Evolutionary conservation across 257 asterid species (phyloP).

Genomic region (Solanum sparsipilum): DNA sequence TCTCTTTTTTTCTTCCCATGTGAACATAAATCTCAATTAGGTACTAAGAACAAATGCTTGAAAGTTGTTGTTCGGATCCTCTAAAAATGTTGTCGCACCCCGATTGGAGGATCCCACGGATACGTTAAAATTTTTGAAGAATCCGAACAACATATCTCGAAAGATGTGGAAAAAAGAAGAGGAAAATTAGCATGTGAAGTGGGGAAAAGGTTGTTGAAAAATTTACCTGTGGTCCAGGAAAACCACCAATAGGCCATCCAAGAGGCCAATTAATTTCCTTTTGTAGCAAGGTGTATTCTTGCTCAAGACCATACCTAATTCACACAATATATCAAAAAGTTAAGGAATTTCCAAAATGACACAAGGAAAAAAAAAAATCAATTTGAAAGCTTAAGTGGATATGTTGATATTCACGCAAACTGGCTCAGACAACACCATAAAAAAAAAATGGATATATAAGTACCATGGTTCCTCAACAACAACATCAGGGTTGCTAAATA

Average conservation of each 20-base stretch:
- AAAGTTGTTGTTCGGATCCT: neutral
- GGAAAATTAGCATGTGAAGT: neutral
- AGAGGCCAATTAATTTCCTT: conserved; percentile 72
- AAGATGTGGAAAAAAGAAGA: neutral
- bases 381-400: neutral
- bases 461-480: conserved; percentile 34
- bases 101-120: neutral
- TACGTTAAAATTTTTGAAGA: accelerated
- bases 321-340: neutral
- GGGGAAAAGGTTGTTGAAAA: neutral
- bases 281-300: conserved; percentile 87
- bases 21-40: neutral
- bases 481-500: conserved; percentile 74
- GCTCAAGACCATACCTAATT: conserved; percentile 87
- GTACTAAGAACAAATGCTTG: neutral
- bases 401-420: neutral
- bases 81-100: neutral
- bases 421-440: neutral
- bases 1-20: neutral
- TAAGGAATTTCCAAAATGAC: neutral
- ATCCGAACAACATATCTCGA: neutral
- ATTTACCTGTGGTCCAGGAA: conserved; percentile 94
- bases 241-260: conserved; percentile 96
- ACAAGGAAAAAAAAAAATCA: too few species aligned
- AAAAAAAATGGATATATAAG: too few species aligned